These are phyloP conservation scores for Zygnema cylindricum DNA, from an alignment of 139 green algal species.

Conservation along the genomic window DNA sequence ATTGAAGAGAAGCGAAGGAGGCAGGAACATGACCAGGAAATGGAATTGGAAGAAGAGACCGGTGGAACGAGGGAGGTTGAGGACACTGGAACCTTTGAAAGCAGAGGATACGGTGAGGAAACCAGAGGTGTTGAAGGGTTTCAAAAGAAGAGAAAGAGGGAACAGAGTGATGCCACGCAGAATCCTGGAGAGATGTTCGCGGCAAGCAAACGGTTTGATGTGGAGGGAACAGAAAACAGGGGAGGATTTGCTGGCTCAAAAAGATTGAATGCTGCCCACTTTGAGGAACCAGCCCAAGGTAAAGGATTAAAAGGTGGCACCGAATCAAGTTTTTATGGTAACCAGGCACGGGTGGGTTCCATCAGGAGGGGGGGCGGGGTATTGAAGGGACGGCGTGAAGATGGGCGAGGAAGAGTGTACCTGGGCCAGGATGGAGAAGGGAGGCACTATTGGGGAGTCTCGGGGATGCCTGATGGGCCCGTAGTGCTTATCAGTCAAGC, in stretches of 20 bases:
- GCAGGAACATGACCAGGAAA: neutral
- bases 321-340: neutral
- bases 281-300: too few species aligned
- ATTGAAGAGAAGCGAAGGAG: neutral
- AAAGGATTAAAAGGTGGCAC: neutral
- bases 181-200: neutral
- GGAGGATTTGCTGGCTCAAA: neutral
- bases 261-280: too few species aligned
- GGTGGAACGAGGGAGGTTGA: neutral
- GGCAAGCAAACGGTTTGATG: neutral
- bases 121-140: neutral
- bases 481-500: neutral
- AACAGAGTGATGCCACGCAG: neutral
- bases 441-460: neutral
- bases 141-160: neutral
- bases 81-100: neutral
- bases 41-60: neutral
- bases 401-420: neutral
- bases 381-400: neutral
- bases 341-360: neutral
- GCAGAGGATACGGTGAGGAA: neutral
- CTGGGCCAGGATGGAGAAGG: neutral
- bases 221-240: neutral
- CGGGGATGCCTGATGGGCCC: neutral
- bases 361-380: neutral